Evolutionary conservation across 371 early-diverging fungal genomes (phyloP), one percentile per base, ranked within the genome.

Genomic region (Mycotypha africana): DNA sequence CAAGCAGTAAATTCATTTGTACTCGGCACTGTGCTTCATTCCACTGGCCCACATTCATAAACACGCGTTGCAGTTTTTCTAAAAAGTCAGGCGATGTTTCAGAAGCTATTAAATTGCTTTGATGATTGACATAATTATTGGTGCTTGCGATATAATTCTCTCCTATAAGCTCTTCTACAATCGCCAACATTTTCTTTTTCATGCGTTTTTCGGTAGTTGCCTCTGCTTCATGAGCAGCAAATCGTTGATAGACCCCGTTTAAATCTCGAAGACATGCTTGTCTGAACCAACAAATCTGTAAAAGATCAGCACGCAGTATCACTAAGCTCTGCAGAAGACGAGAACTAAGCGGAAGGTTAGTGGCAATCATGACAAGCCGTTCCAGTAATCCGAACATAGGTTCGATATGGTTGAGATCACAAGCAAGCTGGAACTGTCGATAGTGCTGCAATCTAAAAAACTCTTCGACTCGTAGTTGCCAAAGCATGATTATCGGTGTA

Each of bases 1-100:
- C 78, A 25, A 81, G 49, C 32, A 81, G 44, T 11, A 81, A 43
- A 55, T 76, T 78, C 32, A 81, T 58, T 37, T 81, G 77, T 5
- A 81, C 78, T 28, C 77, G 74, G 44, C 77, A 76, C 15, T 76
- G 72, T 10, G 78, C 78, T 51, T 78, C 74, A 23, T 75, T 81
- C 81, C 81, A 81, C 11, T 74, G 76, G 22, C 74, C 75, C 4
- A 81, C 66, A 22, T 76, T 63, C 15, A 64, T 52, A 44, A 81
- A 76, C 4, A 81, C 65, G 10, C 68, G 53, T 26, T 69, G 66
- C 6, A 81, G 55, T 31, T 74, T 62, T 21, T 68, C 69, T 19
- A 67, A 53, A 50, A 69, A 69, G 16, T 61, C 56, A 14, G 67
- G 67, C 15, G 54, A 42, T 15, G 42, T 40, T 16, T 68, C 62